These are phyloP conservation scores for Curvularia hawaiiensis DNA, from an alignment of 2,329 filamentous ascomycete species.

Conservation along the genomic window DNA sequence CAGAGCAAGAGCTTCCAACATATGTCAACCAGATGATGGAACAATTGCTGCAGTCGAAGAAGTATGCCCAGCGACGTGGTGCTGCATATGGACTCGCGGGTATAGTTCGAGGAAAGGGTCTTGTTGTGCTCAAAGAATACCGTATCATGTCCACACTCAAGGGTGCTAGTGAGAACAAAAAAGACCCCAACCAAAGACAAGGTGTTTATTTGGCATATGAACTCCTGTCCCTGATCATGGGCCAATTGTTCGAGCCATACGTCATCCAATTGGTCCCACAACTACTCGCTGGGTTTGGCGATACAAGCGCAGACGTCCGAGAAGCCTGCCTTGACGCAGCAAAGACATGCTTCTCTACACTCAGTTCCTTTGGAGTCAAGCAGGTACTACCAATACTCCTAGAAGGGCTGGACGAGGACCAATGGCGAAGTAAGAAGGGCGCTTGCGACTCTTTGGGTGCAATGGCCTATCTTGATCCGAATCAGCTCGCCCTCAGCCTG, in stretches of 20 bases:
- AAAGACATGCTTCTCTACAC: slow-evolving; percentile 88
- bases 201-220: slow-evolving; percentile 90
- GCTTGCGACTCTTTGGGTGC: slow-evolving; percentile 95
- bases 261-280: slow-evolving; percentile 95
- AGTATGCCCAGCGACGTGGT: slow-evolving; percentile 89
- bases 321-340: slow-evolving; percentile 91
- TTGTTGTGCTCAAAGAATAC: slow-evolving; percentile 80
- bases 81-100: slow-evolving; percentile 95
- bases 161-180: slow-evolving; percentile 91
- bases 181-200: slow-evolving; percentile 85
- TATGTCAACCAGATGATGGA: slow-evolving; percentile 84
- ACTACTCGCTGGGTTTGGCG: slow-evolving; percentile 85
- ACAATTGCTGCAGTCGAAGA: slow-evolving; percentile 82
- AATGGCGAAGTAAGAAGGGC: slow-evolving; percentile 98
- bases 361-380: slow-evolving; percentile 96
- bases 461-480: slow-evolving; percentile 97
- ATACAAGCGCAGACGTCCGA: slow-evolving; percentile 84
- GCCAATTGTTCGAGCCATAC: slow-evolving; percentile 92
- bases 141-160: slow-evolving; percentile 83
- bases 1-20: slow-evolving; percentile 73
- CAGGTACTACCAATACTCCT: slow-evolving; percentile 90
- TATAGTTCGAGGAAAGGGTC: slow-evolving; percentile 84
- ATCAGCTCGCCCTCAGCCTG: slow-evolving; percentile 88
- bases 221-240: slow-evolving; percentile 83
- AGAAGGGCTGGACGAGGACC: slow-evolving; percentile 88